These are phyloP conservation scores for Candida labiduridarum DNA, from an alignment of 1,139 yeast species.

Conservation along the genomic window DNA sequence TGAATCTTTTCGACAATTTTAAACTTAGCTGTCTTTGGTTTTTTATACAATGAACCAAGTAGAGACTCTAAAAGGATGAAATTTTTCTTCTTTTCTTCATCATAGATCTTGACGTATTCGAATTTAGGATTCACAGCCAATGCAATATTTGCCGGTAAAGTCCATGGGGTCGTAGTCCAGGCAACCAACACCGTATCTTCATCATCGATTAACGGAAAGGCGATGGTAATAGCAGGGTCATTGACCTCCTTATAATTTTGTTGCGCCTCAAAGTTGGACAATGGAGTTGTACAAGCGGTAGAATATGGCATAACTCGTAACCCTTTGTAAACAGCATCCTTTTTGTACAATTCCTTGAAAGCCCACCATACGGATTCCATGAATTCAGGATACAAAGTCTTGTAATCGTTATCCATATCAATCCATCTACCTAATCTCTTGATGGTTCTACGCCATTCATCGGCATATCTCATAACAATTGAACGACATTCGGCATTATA, in stretches of 20 bases:
- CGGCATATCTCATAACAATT: constrained; percentile 96
- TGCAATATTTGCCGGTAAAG: constrained; percentile 91
- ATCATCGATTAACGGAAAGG: constrained; percentile 80
- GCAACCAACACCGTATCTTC: constrained; percentile 85
- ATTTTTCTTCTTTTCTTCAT: constrained; percentile 79
- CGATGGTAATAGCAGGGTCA: constrained; percentile 95
- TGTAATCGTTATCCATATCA: constrained; percentile 97
- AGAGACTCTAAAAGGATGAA: constrained; percentile 83
- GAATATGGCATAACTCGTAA: constrained; percentile 98
- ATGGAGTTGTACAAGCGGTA: constrained; percentile 94
- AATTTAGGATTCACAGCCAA: constrained; percentile 89
- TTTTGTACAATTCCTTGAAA: constrained; percentile 82
- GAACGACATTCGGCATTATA: constrained; percentile 94
- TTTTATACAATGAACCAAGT: constrained; percentile 83
- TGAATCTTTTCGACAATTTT: constrained; percentile 76
- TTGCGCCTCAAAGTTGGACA: constrained; percentile 97
- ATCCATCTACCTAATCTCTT: constrained; percentile 98
- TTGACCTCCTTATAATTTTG: constrained; percentile 96
- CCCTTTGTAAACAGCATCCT: constrained; percentile 90
- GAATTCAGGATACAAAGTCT: constrained; percentile 90
- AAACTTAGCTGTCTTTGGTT: constrained; percentile 88
- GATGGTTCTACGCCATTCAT: constrained; percentile 90
- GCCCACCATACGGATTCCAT: constrained; percentile 99
- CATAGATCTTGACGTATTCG: constrained; percentile 89
- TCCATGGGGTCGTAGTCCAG: constrained; percentile 99